Base-by-base conservation (phyloP, 2,329 filamentous ascomycete species). In the Arthrinium phaeospermum region DNA sequence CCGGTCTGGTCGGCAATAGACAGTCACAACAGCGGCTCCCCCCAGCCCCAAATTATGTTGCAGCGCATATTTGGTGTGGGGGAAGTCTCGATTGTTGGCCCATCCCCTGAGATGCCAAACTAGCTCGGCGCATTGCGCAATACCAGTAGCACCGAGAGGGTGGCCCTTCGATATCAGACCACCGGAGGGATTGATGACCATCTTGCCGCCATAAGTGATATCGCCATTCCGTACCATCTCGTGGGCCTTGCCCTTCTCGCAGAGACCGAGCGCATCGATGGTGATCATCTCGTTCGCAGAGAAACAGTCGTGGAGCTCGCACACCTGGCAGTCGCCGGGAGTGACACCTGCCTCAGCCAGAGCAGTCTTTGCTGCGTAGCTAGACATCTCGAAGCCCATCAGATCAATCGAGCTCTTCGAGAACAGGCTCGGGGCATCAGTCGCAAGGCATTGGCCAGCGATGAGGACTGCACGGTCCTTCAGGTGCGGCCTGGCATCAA, bases 261-360 rank as follows among this genome's bases (percentile, higher is more conserved):
- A 90, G 14, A 98, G 88, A 1, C 94, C 95, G 0, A 98, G 88
- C 0, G 94, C 94, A 80, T 98, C 96, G 69, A 98, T 91, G 1
- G 91, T 92, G 70, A 96, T 89, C 92, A 98, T 93, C 86, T 98
- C 94, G 82, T 98, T 98, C 37, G 96, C 92, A 24, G 92, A 95
- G 88, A 98, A 98, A 86, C 96, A 98, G 85, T 98, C 96, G 84
- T 98, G 96, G 73, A 98, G 87, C 85, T 98, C 96, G 79, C 94
- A 95, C 22, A 98, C 93, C 79, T 92, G 91, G 75, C 96, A 88
- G 75, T 97, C 93, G 46, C 85, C 83, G 0, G 93, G 85, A 2
- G 91, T 88, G 73, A 93, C 85, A 30, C 90, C 89, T 0, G 95
- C 94, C 83, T 98, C 93, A 45, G 84, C 86, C 74, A 93, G 86